Conservation (phyloP, 805 yeast species). For the Clavispora santaluciae region DNA sequence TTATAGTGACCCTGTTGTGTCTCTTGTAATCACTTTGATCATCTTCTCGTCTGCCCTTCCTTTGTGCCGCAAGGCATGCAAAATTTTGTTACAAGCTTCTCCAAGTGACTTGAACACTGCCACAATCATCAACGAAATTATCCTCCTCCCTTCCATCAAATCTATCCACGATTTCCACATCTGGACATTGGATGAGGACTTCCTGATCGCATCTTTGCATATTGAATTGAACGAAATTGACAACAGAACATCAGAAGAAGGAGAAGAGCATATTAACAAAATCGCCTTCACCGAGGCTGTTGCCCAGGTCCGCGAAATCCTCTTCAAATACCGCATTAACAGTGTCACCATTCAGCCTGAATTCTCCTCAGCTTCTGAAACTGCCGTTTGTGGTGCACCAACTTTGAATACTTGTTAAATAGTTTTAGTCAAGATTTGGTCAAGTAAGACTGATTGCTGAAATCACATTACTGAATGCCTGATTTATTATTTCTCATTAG, state of each 20-base stretch:
- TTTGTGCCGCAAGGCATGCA: slow-evolving; percentile 77
- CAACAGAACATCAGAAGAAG: slow-evolving; percentile 16
- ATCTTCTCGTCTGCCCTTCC: slow-evolving; percentile 92
- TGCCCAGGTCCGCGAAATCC: slow-evolving; percentile 65
- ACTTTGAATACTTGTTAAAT: background rate
- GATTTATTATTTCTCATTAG: background rate
- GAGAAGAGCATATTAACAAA: slow-evolving; percentile 43
- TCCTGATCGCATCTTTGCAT: slow-evolving; percentile 84
- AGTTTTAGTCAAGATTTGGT: background rate
- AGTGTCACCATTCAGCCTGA: slow-evolving; percentile 97
- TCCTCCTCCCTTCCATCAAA: slow-evolving; percentile 63
- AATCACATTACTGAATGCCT: too few relatives aligned
- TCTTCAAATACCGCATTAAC: slow-evolving; percentile 82
- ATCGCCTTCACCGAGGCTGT: slow-evolving; percentile 60
- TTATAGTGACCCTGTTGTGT: slow-evolving; percentile 81
- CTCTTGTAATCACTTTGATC: slow-evolving; percentile 78
- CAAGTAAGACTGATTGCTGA: too few relatives aligned
- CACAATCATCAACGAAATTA: slow-evolving; percentile 63
- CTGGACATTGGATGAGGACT: slow-evolving; percentile 90
- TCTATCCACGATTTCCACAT: slow-evolving; percentile 94
- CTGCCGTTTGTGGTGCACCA: background rate
- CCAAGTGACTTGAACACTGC: slow-evolving; percentile 81
- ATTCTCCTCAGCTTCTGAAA: slow-evolving; percentile 33
- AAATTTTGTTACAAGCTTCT: slow-evolving; percentile 87
- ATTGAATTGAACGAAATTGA: slow-evolving; percentile 49